A percentile compares a stretch with the other conserved stretches of the same genome.
Conservation (phyloP, 2,329 filamentous ascomycete genomes). For the Celoporthe dispersa region DNA sequence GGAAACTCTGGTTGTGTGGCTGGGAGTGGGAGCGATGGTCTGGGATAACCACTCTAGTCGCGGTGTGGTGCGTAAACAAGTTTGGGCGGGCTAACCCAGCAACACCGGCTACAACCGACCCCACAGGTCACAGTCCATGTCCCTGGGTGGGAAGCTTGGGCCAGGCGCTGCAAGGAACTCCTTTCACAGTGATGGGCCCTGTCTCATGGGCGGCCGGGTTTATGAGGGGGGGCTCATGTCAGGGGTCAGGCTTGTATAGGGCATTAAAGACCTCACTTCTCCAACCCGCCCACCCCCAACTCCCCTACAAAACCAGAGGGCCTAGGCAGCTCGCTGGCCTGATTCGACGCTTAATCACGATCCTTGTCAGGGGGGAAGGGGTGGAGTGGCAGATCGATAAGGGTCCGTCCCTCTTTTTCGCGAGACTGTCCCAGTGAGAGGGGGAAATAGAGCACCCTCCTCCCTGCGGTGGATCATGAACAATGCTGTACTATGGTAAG, state of each 20-base stretch:
- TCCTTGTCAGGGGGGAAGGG: slow-evolving; percentile 26
- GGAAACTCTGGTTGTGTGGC: background rate
- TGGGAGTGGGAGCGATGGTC: slow-evolving; percentile 4
- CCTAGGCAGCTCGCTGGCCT: slow-evolving; percentile 10
- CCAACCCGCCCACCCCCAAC: background rate
- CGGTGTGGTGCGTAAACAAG: slow-evolving; percentile 25
- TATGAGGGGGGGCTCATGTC: background rate
- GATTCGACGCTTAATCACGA: slow-evolving; percentile 13
- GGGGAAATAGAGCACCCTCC: background rate
- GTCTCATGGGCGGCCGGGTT: background rate
- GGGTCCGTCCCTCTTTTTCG: slow-evolving; percentile 24
- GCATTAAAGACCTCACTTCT: background rate
- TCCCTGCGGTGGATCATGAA: slow-evolving; percentile 12
- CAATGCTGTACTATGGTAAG: background rate
- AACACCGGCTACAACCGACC: slow-evolving; percentile 24
- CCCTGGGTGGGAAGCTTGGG: slow-evolving; percentile 16
- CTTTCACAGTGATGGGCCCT: background rate
- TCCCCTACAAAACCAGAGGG: background rate
- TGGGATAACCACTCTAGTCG: background rate
- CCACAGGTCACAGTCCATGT: slow-evolving; percentile 18
- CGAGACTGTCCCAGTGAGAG: slow-evolving; percentile 18
- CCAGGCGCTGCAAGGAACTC: slow-evolving; percentile 14
- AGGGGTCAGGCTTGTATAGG: slow-evolving; percentile 1
- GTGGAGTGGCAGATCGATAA: slow-evolving; percentile 25
- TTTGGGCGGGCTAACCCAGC: slow-evolving; percentile 24